A percentile compares a stretch with the other conserved stretches of the same genome.
These are phyloP conservation scores for Alternaria gansuensis DNA, from an alignment of 2,329 filamentous ascomycete genomes.

Conservation along the genomic window DNA sequence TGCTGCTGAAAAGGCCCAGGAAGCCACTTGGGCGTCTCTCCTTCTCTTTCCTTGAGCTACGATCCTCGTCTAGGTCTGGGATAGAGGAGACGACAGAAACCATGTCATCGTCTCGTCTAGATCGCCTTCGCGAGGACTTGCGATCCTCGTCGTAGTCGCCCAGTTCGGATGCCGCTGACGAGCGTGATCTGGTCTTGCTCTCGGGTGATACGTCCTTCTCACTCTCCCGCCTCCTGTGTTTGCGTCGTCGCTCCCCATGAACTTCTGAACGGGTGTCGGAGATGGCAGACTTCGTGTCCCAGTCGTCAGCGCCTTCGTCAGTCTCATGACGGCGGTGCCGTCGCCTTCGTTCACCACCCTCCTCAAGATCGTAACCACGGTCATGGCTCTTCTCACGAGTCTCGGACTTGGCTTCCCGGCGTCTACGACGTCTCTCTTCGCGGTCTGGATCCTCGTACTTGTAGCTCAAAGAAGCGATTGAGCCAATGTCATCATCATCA, in stretches of 20 bases:
- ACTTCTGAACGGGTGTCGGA: conserved; percentile 51
- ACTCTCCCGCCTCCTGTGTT: conserved; percentile 45
- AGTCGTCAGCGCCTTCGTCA: conserved; percentile 51
- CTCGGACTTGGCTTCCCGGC: conserved; percentile 31
- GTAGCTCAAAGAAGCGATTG: conserved; percentile 36
- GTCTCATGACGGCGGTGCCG: conserved; percentile 49
- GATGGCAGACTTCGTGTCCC: conserved; percentile 53
- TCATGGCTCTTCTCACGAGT: conserved; percentile 51
- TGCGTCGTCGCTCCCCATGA: conserved; percentile 47
- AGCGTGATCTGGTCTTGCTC: conserved; percentile 37
- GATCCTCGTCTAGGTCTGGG: conserved; percentile 53
- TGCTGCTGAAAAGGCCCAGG: conserved; percentile 59
- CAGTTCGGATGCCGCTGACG: conserved; percentile 53
- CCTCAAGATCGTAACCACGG: conserved; percentile 44
- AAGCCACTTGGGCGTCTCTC: conserved; percentile 58
- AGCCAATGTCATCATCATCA: conserved; percentile 36
- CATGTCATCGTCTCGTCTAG: conserved; percentile 56
- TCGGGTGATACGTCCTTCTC: conserved; percentile 48
- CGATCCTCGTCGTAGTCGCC: conserved; percentile 53
- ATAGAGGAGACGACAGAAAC: conserved; percentile 54
- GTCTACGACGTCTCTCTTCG: conserved; percentile 42
- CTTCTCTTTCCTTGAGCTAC: conserved; percentile 46
- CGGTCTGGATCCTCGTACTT: conserved; percentile 44
- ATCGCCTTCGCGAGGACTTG: conserved; percentile 53
- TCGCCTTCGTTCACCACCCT: conserved; percentile 42